Percentiles rank a stretch among this genome's conserved stretches.
These are phyloP conservation scores for Plasmopara muralis DNA, from an alignment of 352 stramenopile species.

Conservation along the genomic window DNA sequence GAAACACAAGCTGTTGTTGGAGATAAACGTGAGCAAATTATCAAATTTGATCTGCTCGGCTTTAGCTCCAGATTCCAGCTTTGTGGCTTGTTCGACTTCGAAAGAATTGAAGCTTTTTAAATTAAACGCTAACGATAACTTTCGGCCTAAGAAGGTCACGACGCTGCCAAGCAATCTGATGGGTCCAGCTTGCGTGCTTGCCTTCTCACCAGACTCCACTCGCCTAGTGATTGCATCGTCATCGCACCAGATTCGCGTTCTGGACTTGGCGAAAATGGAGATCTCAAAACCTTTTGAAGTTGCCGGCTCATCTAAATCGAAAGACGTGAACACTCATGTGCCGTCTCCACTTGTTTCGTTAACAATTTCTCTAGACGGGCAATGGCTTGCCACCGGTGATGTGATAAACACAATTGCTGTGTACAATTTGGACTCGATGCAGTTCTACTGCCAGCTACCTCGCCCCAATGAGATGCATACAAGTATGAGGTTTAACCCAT, in stretches of 20 bases:
- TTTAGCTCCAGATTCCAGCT: constrained; percentile 78
- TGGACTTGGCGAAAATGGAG: constrained; percentile 68
- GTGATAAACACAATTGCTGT: constrained; percentile 61
- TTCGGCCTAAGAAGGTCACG: constrained; percentile 51
- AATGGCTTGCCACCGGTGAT: constrained; percentile 73
- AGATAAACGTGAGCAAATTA: constrained; percentile 67
- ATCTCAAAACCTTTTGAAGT: constrained; percentile 70
- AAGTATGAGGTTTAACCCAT: constrained; percentile 71
- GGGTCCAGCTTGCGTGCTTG: constrained; percentile 53
- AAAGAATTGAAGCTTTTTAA: constrained; percentile 86
- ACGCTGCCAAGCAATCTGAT: constrained; percentile 28
- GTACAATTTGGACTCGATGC: constrained; percentile 86
- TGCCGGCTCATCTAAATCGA: constrained; percentile 5
- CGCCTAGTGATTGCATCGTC: constrained; percentile 60
- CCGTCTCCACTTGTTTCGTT: constrained; percentile 55
- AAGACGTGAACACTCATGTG: constrained; percentile 12
- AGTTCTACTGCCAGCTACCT: constrained; percentile 67
- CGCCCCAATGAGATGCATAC: constrained; percentile 67
- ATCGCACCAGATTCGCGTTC: constrained; percentile 60
- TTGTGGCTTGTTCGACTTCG: constrained; percentile 81
- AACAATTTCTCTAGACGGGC: constrained; percentile 68
- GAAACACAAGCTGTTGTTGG: constrained; percentile 63
- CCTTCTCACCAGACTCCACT: constrained; percentile 75
- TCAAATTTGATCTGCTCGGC: constrained; percentile 82
- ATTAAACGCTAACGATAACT: constrained; percentile 42